Evolutionary conservation across 768 basidiomycete genomes (phyloP).

Genomic region (Butyriboletus loyo): DNA sequence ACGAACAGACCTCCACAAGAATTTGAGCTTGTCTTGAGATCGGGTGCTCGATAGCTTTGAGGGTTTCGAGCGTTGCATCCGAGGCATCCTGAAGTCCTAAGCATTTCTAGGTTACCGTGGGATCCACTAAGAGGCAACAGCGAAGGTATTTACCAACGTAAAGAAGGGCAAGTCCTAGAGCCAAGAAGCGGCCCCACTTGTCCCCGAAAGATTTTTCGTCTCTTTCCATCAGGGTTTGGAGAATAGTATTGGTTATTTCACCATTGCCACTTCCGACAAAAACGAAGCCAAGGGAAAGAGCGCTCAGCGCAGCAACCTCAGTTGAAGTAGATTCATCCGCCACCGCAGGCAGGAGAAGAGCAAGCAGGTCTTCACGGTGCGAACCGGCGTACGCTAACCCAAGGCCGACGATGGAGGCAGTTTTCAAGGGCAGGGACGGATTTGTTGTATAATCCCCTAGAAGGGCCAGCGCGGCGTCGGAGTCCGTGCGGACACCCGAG

Average conservation of each 20-base stretch:
- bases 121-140: neutral
- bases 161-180: constrained; percentile 81
- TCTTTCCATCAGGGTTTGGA: constrained; percentile 89
- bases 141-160: constrained; percentile 68
- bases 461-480: constrained; percentile 88
- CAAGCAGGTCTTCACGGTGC: constrained; percentile 79
- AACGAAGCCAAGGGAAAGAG: constrained; percentile 89
- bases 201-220: constrained; percentile 75
- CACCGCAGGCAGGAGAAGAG: constrained; percentile 75
- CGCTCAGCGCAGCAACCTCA: constrained; percentile 84
- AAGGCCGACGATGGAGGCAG: constrained; percentile 86
- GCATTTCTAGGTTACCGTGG: constrained; percentile 6
- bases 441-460: constrained; percentile 89
- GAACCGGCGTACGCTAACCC: constrained; percentile 95
- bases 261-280: constrained; percentile 95
- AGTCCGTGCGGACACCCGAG: constrained; percentile 84
- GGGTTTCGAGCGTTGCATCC: constrained; percentile 89
- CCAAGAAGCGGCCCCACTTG: constrained; percentile 94
- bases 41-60: constrained; percentile 91
- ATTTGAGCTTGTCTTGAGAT: constrained; percentile 89
- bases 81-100: constrained; percentile 88
- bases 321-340: constrained; percentile 80
- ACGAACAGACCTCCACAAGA: constrained; percentile 90
- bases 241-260: constrained; percentile 83
- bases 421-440: constrained; percentile 78